Evolutionary conservation across 805 yeast species (phyloP).

Genomic region (Clavispora santaluciae): DNA sequence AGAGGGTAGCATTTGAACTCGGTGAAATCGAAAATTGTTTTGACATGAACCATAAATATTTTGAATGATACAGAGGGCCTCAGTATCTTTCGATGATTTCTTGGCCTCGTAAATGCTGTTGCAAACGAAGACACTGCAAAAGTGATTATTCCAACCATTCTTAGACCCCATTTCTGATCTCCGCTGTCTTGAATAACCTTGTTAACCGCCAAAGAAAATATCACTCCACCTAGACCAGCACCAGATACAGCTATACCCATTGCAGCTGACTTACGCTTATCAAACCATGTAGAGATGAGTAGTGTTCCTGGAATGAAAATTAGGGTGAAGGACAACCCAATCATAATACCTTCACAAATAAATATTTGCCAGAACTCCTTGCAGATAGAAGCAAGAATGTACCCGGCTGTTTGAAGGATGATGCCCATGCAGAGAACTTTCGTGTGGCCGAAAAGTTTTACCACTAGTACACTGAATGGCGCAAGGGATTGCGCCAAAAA

Average conservation of each 20-base stretch:
- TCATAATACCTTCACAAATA: conserved; percentile 62
- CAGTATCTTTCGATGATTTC: not conserved
- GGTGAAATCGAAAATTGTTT: conserved; percentile 30
- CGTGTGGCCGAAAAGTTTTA: conserved; percentile 48
- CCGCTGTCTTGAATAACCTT: conserved; percentile 36
- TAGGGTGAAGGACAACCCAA: conserved; percentile 51
- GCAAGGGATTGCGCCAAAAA: conserved; percentile 54
- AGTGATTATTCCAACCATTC: conserved; percentile 34
- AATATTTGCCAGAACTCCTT: conserved; percentile 61
- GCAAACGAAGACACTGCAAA: conserved; percentile 32
- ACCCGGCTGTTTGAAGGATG: conserved; percentile 47
- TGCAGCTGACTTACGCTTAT: conserved; percentile 54
- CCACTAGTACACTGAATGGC: conserved; percentile 41
- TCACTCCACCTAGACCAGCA: conserved; percentile 48
- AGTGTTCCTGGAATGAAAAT: conserved; percentile 57
- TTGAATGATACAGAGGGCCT: not conserved
- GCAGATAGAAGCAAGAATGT: conserved; percentile 56
- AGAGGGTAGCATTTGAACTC: conserved; percentile 24
- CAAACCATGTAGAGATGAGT: conserved; percentile 66
- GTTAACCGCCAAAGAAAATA: conserved; percentile 40
- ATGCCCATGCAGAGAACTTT: conserved; percentile 47
- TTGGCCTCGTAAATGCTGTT: conserved; percentile 32
- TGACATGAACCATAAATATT: conserved; percentile 6
- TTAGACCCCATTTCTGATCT: conserved; percentile 39
- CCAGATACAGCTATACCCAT: conserved; percentile 48